Base-by-base conservation (phyloP, 805 yeast genomes). In the Wickerhamomyces pijperi region DNA sequence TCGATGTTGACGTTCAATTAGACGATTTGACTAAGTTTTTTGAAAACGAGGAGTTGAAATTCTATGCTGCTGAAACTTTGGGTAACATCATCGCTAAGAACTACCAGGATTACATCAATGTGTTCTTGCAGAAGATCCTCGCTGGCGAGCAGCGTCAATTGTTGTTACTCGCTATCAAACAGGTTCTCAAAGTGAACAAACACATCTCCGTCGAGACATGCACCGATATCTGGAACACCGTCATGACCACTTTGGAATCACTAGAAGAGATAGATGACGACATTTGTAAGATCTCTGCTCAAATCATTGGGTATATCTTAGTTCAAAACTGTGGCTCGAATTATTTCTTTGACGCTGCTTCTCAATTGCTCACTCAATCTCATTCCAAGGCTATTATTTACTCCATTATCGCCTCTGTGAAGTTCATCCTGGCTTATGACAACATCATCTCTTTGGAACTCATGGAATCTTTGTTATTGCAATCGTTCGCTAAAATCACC, bases 51-150 rank as follows among this genome's bases (percentile, higher is more conserved):
- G 55, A 53, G 5, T 50, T 69, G 5, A 64, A 64, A 39, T 45
- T 62, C 7, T 71, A 72, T 18, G 67, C 81, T 2, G 70, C 81
- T 1, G 65, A 68, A 36, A 64, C 79, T 0, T 51, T 76, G 21
- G 81, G 83, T 2, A 64, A 68, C 12, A 52, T 74, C 19, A 60
- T 71, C 9, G 57, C 68, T 3, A 57, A 58, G 29, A 61, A 72
- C 43, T 48, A 66, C 6, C 48, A 53, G 2, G 52, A 45, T 4
- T 64, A 67, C 40, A 49, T 74, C n/a, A 61, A 67, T 1, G 34
- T 42, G 2, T 53, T 76, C 36, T 46, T 76, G 28, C 35, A 44
- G 0, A 48, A 51, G 33, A 46, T 66, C 34, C 42, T 38, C 14
- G 42, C 43, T 3, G 49, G 45, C 28, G 45, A 55, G 14, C 35